Conservation (phyloP, 2,329 filamentous ascomycete genomes). For the Cordyceps fumosorosea region DNA sequence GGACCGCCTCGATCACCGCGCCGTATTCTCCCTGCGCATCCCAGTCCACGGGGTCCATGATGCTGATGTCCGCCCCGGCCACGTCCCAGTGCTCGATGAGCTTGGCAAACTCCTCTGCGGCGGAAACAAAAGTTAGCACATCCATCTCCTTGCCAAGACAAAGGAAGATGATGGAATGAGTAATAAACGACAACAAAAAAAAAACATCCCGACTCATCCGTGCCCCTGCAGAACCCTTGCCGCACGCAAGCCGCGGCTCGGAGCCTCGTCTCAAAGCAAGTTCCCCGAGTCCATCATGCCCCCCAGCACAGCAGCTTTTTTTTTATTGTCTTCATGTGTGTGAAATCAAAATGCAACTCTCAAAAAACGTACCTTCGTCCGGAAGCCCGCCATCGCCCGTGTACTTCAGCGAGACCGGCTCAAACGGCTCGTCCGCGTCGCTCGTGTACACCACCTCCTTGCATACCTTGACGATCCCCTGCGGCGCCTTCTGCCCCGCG, state of each 20-base stretch:
- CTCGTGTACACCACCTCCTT: slow-evolving; percentile 63
- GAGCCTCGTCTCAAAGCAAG: background rate
- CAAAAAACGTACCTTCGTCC: slow-evolving; percentile 48
- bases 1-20: slow-evolving; percentile 62
- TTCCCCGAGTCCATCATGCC: background rate
- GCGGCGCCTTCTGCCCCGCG: slow-evolving; percentile 53
- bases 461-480: slow-evolving; percentile 42
- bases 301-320: no score
- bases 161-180: background rate
- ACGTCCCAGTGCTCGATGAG: slow-evolving; percentile 55
- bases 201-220: background rate
- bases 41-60: slow-evolving; percentile 64
- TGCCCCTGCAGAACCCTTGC: background rate
- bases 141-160: background rate
- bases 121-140: background rate
- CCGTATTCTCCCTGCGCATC: slow-evolving; percentile 66
- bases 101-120: slow-evolving; percentile 59
- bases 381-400: slow-evolving; percentile 46
- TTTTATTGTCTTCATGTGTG: background rate
- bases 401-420: slow-evolving; percentile 64
- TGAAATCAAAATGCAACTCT: background rate
- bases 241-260: no score
- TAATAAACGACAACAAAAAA: background rate
- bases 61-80: slow-evolving; percentile 52
- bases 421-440: slow-evolving; percentile 82